Base-by-base conservation (phyloP, 768 basidiomycete genomes). In the Leccinum obscurum region DNA sequence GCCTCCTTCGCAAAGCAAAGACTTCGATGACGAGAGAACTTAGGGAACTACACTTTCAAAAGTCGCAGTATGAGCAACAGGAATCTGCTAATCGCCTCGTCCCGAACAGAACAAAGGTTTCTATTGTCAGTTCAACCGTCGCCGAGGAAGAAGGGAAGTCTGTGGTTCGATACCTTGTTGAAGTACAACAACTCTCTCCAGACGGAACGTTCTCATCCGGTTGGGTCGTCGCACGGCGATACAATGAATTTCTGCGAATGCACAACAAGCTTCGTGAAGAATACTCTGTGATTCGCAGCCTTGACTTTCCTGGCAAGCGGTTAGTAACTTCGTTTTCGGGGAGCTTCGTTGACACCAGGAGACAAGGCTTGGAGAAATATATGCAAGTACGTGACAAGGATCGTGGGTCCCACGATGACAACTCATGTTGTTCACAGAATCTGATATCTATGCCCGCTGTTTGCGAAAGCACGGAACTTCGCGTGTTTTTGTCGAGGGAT, bases 291-390 rank as follows among this genome's bases (percentile, higher is more conserved):
- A 88, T 91, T 24, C 83, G 84, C 63, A 80, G 80, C 61, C 80
- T 95, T 52, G 95, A 98, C 64, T 90, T 99, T 65, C 97, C 97
- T 4, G 90, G 92, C 0, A 98, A 98, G 75, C 85, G 90, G n/a
- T 79, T 98, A 11, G 93, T 98, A 11, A 83, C 92, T 4, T 83
- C 88, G n/a, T 78, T 97, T 55, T 92, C 93, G 20, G 86, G 85
- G n/a, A 89, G 81, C 66, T 95, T 97, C 68, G 82, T 98, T 55
- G 95, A 98, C 66, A 83, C 83, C 13, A 81, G 97, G 55, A 83
- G 88, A 57, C 75, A 78, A 34, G 91, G 87, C 0, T 69, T 99
- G 66, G 95, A 98, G 74, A 91, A 86, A 70, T 99, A 98, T 71
- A 72, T 96, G 54, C 95, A 96, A 82, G 95, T 93, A 60, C 56